Evolutionary conservation across 257 asterid genomes (phyloP).

Genomic region (Lithospermum erythrorhizon): DNA sequence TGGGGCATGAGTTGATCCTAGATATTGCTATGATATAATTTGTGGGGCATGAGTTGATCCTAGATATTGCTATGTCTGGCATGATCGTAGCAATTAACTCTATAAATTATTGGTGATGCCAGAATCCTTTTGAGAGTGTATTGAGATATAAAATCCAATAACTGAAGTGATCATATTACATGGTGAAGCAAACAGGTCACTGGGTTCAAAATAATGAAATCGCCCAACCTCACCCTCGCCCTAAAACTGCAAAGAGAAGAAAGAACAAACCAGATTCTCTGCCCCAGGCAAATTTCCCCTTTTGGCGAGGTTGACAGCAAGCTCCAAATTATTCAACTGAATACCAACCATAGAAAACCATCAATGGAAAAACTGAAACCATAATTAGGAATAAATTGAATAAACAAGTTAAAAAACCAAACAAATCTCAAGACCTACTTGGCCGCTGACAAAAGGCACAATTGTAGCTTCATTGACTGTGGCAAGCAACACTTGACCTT

Average conservation of each 20-base stretch:
- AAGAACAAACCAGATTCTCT: constrained; percentile 76
- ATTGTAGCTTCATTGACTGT: constrained; percentile 90
- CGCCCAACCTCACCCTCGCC: too few relatives aligned
- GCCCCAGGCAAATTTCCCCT: constrained; percentile 99
- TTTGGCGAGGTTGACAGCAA: constrained; percentile 96
- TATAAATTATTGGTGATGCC: too few relatives aligned
- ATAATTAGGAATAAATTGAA: neutral
- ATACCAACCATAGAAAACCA: neutral
- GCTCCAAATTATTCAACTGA: constrained; percentile 97
- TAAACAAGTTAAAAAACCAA: neutral
- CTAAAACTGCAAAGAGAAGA: neutral
- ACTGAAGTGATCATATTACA: too few relatives aligned
- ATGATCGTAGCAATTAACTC: too few relatives aligned
- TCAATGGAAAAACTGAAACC: neutral
- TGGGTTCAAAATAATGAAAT: too few relatives aligned
- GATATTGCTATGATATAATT: too few relatives aligned
- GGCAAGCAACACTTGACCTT: constrained; percentile 97
- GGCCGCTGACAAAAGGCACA: constrained; percentile 94
- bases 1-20: too few relatives aligned
- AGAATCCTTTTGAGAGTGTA: too few relatives aligned
- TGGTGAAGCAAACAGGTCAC: too few relatives aligned
- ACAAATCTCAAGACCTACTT: constrained; percentile 36
- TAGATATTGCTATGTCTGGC: too few relatives aligned
- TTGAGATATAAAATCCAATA: too few relatives aligned
- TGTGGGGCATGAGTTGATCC: too few relatives aligned